phyloP scores from a whole-genome alignment of 2,329 filamentous ascomycete species.

The Ambrosiella beaveri region DNA sequence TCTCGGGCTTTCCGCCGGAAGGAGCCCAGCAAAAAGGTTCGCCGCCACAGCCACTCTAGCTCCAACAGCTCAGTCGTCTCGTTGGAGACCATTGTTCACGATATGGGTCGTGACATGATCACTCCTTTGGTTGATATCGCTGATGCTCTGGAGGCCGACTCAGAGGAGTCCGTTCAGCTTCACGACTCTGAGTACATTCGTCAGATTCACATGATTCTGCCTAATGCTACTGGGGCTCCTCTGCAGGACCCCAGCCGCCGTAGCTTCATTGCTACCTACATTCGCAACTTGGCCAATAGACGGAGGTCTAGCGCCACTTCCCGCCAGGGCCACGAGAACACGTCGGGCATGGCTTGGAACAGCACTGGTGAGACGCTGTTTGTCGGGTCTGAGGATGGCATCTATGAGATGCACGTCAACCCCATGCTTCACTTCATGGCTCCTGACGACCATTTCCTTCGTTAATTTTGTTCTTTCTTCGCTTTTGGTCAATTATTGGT shows the following conservation, averaged over 20 bases:
- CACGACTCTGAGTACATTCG: neutral
- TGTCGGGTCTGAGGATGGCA: slow-evolving; percentile 51
- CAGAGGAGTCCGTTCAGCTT: neutral
- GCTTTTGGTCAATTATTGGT: no score
- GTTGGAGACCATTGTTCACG: neutral
- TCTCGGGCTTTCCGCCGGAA: slow-evolving; percentile 2
- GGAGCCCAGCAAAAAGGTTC: neutral
- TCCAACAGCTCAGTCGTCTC: neutral
- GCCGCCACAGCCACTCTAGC: neutral
- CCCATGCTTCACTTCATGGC: slow-evolving; percentile 40
- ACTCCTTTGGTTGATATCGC: neutral
- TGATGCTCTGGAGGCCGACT: neutral
- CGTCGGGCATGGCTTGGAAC: slow-evolving; percentile 45
- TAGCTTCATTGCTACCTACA: neutral
- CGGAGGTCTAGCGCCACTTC: neutral
- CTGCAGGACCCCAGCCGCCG: neutral
- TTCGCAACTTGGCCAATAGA: neutral
- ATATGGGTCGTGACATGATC: neutral
- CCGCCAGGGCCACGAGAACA: slow-evolving; percentile 32
- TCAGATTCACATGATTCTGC: neutral
- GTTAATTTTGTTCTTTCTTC: slow-evolving; percentile 6
- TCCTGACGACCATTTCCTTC: slow-evolving; percentile 37
- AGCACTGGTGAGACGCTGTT: slow-evolving; percentile 43
- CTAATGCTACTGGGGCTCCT: neutral
- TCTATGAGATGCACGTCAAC: slow-evolving; percentile 58